Conservation (phyloP, 1,139 yeast genomes). For the Yamadazyma atmosphaerica region DNA sequence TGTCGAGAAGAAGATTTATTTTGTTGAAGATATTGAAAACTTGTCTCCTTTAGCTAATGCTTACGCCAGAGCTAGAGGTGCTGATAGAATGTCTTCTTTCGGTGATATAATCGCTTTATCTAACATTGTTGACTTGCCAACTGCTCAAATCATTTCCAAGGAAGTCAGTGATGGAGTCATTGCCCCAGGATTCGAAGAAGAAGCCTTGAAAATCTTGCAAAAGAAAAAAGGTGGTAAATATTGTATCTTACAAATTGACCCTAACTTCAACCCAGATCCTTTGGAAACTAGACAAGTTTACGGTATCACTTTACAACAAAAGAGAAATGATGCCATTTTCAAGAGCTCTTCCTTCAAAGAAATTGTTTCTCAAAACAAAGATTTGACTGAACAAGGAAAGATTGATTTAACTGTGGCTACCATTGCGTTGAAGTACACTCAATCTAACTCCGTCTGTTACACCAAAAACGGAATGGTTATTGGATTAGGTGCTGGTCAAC, state of each 20-base stretch:
- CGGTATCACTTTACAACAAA: conserved; percentile 93
- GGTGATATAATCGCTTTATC: conserved; percentile 98
- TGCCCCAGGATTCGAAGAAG: conserved; percentile 95
- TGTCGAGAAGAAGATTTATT: conserved; percentile 90
- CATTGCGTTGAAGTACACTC: conserved; percentile 94
- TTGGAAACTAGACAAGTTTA: conserved; percentile 92
- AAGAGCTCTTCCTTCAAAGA: conserved; percentile 86
- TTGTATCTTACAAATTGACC: conserved; percentile 94
- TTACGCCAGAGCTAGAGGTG: conserved; percentile 99
- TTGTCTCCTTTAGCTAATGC: conserved; percentile 96
- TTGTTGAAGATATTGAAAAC: conserved; percentile 92
- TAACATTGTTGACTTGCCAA: conserved; percentile 92
- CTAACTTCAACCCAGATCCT: conserved; percentile 80
- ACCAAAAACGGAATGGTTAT: conserved; percentile 99
- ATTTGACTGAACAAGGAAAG: conserved; percentile 85
- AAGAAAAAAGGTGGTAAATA: conserved; percentile 97
- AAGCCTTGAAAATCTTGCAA: conserved; percentile 82
- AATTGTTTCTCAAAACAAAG: conserved; percentile 83
- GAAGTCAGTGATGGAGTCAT: conserved; percentile 98
- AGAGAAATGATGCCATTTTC: conserved; percentile 96
- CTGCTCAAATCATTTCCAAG: conserved; percentile 94
- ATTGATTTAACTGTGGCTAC: conserved; percentile 96
- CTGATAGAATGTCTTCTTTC: conserved; percentile 98
- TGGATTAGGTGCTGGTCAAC: conserved; percentile 99
- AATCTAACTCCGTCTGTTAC: conserved; percentile 96